Percentiles rank a stretch among this genome's conserved stretches.
These are phyloP conservation scores for Pleoardoris graminearum DNA, from an alignment of 2,329 filamentous ascomycete species.

Conservation along the genomic window DNA sequence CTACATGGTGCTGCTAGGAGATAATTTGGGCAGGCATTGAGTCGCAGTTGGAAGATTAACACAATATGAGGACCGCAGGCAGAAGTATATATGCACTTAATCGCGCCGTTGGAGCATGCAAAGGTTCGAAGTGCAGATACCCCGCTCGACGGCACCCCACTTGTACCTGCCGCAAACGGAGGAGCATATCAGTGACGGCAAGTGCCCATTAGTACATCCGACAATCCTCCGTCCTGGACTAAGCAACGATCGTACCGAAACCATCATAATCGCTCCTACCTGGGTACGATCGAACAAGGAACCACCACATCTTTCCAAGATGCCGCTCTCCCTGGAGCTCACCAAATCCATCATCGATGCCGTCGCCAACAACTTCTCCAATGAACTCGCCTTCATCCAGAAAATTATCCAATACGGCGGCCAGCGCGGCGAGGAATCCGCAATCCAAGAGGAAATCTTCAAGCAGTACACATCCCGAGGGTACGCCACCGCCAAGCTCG, in stretches of 20 bases:
- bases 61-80: no score
- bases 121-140: not conserved
- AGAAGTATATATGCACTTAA: no score
- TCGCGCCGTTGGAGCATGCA: no score
- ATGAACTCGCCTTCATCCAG: conserved; percentile 21
- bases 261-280: not conserved
- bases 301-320: no score
- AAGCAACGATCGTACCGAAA: not conserved
- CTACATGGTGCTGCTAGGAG: no score
- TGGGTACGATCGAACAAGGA: no score
- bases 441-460: conserved; percentile 20
- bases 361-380: conserved; percentile 20
- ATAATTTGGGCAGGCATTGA: no score
- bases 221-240: no score
- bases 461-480: conserved; percentile 16
- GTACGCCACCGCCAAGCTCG: conserved; percentile 16
- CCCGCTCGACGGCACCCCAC: not conserved
- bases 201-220: no score
- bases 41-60: no score
- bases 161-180: not conserved
- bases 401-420: conserved; percentile 24
- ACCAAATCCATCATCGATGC: conserved; percentile 17
- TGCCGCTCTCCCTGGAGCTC: conserved; percentile 15
- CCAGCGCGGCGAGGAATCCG: conserved; percentile 22
- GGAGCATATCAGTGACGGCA: not conserved